phyloP scores from a whole-genome alignment of 1,284 basidiomycete species.

The Leccinum pachyderme region DNA sequence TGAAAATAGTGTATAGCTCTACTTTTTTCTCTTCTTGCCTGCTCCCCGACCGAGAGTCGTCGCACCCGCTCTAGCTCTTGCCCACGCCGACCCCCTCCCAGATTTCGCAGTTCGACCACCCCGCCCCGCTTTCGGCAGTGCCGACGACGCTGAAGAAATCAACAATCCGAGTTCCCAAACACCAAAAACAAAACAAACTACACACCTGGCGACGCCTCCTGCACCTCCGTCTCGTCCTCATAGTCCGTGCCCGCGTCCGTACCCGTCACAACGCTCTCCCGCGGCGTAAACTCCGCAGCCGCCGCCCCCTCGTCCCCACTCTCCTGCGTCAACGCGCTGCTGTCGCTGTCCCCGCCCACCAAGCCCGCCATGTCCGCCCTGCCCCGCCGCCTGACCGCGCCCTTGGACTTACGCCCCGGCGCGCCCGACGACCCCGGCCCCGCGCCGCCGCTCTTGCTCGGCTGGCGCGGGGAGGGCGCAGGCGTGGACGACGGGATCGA shows the following conservation, averaged over 20 bases:
- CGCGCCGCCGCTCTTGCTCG: constrained; percentile 14
- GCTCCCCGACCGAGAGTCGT: constrained; percentile 25
- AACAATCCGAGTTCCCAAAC: constrained; percentile 7
- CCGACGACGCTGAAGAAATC: constrained; percentile 19
- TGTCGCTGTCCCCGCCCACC: constrained; percentile 75
- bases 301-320: constrained; percentile 61
- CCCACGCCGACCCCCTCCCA: constrained; percentile 21
- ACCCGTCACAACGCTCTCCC: constrained; percentile 61
- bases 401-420: constrained; percentile 23
- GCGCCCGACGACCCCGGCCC: neutral
- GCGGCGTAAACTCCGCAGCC: constrained; percentile 41
- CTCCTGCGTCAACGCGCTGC: constrained; percentile 75
- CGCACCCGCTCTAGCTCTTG: constrained; percentile 29
- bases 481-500: constrained; percentile 58
- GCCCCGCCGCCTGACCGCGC: constrained; percentile 26
- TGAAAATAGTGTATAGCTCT: constrained; percentile 15
- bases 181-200: neutral
- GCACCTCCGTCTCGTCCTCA: constrained; percentile 59
- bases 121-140: constrained; percentile 22
- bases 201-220: constrained; percentile 56
- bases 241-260: constrained; percentile 70
- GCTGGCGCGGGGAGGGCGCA: constrained; percentile 41
- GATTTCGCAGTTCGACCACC: constrained; percentile 29
- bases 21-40: constrained; percentile 34
- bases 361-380: constrained; percentile 59